These are phyloP conservation scores for Pichia deserticola DNA, from an alignment of 805 yeast genomes.

Conservation along the genomic window DNA sequence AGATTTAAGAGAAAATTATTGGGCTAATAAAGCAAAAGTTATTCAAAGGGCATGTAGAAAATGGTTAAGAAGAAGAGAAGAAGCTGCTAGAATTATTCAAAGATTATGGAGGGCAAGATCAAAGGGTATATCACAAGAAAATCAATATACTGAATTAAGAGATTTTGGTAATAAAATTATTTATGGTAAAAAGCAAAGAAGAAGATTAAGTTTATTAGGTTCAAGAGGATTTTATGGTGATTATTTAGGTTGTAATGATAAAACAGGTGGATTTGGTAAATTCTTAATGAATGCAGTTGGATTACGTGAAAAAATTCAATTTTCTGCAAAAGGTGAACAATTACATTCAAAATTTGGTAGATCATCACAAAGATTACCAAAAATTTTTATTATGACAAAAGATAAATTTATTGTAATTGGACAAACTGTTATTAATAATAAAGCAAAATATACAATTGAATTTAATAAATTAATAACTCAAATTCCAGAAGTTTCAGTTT, in stretches of 20 bases:
- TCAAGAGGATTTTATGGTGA: constrained; percentile 92
- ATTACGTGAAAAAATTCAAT: constrained; percentile 60
- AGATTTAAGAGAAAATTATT: constrained; percentile 91
- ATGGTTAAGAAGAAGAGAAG: constrained; percentile 70
- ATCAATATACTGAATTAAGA: constrained; percentile 74
- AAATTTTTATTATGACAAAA: constrained; percentile 64
- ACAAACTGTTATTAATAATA: constrained; percentile 55
- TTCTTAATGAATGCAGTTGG: constrained; percentile 65
- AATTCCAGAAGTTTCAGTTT: constrained; percentile 58
- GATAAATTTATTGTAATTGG: constrained; percentile 60
- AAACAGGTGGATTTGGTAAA: constrained; percentile 63
- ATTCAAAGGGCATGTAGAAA: constrained; percentile 96
- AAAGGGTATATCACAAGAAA: constrained; percentile 44
- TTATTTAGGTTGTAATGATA: constrained; percentile 75
- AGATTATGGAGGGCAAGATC: constrained; percentile 72
- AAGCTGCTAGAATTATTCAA: constrained; percentile 78
- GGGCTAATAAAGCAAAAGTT: constrained; percentile 97
- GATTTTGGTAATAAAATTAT: constrained; percentile 73
- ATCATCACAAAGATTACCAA: constrained; percentile 71
- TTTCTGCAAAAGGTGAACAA: constrained; percentile 77
- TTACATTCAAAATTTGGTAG: constrained; percentile 85
- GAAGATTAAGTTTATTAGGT: constrained; percentile 81
- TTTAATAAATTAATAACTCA: constrained; percentile 49
- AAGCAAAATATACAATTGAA: constrained; percentile 54
- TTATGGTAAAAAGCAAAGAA: constrained; percentile 76